Conservation (phyloP, 768 basidiomycete genomes). For the Boletus patriciae region DNA sequence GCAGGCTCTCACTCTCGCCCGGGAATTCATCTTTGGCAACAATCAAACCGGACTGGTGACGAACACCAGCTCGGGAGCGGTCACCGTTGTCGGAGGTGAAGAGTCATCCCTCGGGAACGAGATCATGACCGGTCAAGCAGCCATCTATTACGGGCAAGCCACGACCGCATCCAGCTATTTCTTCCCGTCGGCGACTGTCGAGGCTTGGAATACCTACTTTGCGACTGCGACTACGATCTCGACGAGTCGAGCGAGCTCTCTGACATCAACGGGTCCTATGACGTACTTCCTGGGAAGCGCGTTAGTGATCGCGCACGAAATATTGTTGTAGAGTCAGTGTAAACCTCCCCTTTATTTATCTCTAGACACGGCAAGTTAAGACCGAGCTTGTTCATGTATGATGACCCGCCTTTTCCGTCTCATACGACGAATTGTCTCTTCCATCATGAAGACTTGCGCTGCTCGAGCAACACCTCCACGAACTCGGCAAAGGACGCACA, state of each 20-base stretch:
- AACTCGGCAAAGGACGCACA: conserved; percentile 54
- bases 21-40: conserved; percentile 67
- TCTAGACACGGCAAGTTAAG: too few relatives aligned
- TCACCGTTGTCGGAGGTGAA: conserved; percentile 49
- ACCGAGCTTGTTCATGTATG: conserved; percentile 14
- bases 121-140: conserved; percentile 53
- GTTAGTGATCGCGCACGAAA: not conserved
- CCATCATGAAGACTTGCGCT: not conserved
- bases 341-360: not conserved
- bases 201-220: conserved; percentile 57
- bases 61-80: conserved; percentile 23
- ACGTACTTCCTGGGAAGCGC: not conserved
- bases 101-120: conserved; percentile 44
- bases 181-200: conserved; percentile 55
- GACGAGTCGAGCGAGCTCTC: not conserved
- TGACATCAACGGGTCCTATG: not conserved
- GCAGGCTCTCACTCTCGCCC: conserved; percentile 59
- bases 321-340: not conserved
- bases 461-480: conserved; percentile 44
- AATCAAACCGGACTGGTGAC: conserved; percentile 59
- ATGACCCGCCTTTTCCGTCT: not conserved
- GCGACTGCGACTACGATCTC: conserved; percentile 33
- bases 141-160: conserved; percentile 52
- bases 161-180: conserved; percentile 51
- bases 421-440: not conserved